A percentile compares a stretch with the other conserved stretches of the same genome.
These are phyloP conservation scores for Ophiostoma ulmi DNA, from an alignment of 2,329 filamentous ascomycete genomes.

Conservation along the genomic window DNA sequence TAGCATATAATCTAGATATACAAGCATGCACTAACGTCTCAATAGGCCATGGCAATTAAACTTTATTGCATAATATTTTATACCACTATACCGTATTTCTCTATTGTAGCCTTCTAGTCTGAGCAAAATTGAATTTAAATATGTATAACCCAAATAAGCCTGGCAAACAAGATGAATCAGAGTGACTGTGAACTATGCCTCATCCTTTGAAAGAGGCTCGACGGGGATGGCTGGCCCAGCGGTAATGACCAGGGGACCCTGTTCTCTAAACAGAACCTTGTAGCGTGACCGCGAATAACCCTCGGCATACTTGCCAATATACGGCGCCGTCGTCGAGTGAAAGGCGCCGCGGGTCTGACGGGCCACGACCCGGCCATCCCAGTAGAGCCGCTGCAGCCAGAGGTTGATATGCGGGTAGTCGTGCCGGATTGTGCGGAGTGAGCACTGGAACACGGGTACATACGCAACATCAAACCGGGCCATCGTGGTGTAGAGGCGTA, in stretches of 20 bases:
- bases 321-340: background rate
- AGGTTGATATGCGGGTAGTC: conserved; percentile 64
- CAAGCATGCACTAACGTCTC: background rate
- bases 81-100: background rate
- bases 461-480: conserved; percentile 66
- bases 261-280: background rate
- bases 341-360: background rate
- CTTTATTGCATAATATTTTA: background rate
- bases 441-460: conserved; percentile 61
- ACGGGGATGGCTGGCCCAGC: background rate
- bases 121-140: background rate
- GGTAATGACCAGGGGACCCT: background rate
- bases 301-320: background rate
- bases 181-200: background rate
- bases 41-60: background rate
- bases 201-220: background rate
- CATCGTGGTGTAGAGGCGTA: conserved; percentile 37
- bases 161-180: background rate
- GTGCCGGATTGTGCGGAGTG: conserved; percentile 57
- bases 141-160: background rate
- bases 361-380: conserved; percentile 15
- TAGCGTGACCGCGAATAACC: background rate
- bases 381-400: conserved; percentile 64
- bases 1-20: background rate
- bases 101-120: background rate